phyloP scores from a whole-genome alignment of 2,329 filamentous ascomycete species.

The Chaetomium olivaceum region DNA sequence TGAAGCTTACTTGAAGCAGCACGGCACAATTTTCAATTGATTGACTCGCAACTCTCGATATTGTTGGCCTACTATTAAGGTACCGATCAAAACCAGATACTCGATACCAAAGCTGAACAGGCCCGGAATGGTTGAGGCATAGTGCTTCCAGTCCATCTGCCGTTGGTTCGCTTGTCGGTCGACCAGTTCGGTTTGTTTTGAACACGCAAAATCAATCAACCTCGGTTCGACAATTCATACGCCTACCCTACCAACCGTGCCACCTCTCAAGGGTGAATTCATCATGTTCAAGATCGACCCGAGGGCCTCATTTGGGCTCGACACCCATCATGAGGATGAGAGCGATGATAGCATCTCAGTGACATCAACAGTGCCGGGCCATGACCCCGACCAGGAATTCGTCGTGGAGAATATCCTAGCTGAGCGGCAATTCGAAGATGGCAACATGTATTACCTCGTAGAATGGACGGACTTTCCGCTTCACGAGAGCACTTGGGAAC shows the following conservation, averaged over 20 bases:
- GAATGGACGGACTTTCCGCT: constrained; percentile 64
- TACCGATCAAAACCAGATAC: neutral
- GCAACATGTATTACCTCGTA: constrained; percentile 56
- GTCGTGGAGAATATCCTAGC: constrained; percentile 56
- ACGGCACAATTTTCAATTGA: neutral
- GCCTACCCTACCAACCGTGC: neutral
- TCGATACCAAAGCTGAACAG: neutral
- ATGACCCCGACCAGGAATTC: constrained; percentile 50
- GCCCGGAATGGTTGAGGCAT: neutral
- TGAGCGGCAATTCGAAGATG: constrained; percentile 41
- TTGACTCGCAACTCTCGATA: neutral
- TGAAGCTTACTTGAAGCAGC: neutral
- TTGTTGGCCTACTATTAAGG: neutral
- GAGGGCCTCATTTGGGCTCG: neutral
- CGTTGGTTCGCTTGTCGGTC: neutral
- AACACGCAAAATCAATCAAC: neutral
- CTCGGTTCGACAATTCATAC: neutral
- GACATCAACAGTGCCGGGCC: constrained; percentile 49
- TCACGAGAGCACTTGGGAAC: constrained; percentile 60
- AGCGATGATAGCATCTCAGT: constrained; percentile 55
- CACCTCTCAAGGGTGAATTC: neutral
- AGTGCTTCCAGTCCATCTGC: neutral
- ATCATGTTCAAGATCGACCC: constrained; percentile 15
- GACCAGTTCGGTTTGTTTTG: neutral
- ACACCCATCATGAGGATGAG: constrained; percentile 13